Evolutionary conservation across 371 early-diverging fungal species (phyloP), one percentile per base, ranked within the genome.

Genomic region (Mortierella sp.): DNA sequence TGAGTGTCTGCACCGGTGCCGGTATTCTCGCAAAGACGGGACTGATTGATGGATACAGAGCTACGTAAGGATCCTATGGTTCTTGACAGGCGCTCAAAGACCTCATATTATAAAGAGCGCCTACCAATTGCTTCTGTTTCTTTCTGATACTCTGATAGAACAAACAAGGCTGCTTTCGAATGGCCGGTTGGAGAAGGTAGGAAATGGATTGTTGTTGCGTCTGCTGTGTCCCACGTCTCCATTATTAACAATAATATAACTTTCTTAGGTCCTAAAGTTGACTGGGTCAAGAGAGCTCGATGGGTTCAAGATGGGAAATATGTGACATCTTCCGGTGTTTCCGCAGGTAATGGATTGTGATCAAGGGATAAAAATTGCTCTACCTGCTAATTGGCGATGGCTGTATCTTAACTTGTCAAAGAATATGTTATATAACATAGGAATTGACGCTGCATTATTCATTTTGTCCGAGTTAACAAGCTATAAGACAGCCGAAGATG

Each of bases 261-360:
- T 5, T 50, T 8, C 50, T 50, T 55, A 68, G 68, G 61, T 38
- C 55, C 71, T 1, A 64, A 64, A 36, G 71, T 64, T 33, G 32
- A 77, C 28, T 89, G 86, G 86, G 62, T 87, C 47, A 83, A 82
- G 48, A 68, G 84, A 16, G 89, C 88, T 19, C 83, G 89, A 47
- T 89, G 82, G 82, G 87, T 89, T 9, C 65, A 70, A 32, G 88
- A 88, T 67, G 88, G 86, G 21, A 86, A 86, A 50, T 77, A 73
- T 38, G 76, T 76, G 11, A 84, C 89, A 21, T 77, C 87, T 7
- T 81, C 83, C 11, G 89, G 89, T 15, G 87, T 88, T 15, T 83
- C 86, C 36, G 68, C 68, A 16, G 68, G 68, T 68, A 59, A 21
- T 33, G 33, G 15, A 58, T 38, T 58, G 13, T 45, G 11, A 16